Percentiles rank a stretch among this genome's conserved stretches.
Evolutionary conservation across 768 basidiomycete genomes (phyloP).

Genomic region (Panaeolus papilionaceus): DNA sequence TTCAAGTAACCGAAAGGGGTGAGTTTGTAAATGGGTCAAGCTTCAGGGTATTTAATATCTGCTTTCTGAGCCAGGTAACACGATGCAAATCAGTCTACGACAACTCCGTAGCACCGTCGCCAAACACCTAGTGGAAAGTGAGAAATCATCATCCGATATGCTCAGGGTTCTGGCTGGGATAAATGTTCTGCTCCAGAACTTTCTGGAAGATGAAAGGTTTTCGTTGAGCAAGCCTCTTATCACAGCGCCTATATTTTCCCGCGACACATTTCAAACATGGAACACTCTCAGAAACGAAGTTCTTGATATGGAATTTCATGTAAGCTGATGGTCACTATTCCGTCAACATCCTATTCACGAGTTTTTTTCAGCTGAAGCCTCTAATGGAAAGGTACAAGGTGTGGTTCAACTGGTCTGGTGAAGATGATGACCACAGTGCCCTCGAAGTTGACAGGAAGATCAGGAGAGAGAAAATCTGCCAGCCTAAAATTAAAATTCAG

Average conservation of each 20-base stretch:
- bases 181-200: neutral
- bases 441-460: too few species aligned
- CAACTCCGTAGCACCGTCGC: neutral
- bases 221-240: neutral
- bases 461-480: too few species aligned
- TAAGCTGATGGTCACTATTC: neutral
- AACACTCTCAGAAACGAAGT: neutral
- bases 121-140: neutral
- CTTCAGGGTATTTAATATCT: too few species aligned
- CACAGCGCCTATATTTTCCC: neutral
- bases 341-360: too few species aligned
- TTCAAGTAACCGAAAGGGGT: neutral
- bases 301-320: neutral
- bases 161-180: neutral
- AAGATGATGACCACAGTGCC: too few species aligned
- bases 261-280: neutral
- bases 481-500: too few species aligned
- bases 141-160: neutral
- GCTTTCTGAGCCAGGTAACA: neutral
- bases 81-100: neutral
- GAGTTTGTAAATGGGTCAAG: neutral
- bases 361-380: too few species aligned
- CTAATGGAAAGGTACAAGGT: too few species aligned
- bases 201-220: neutral
- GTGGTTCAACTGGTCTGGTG: too few species aligned